Base-by-base conservation (phyloP, 2,329 filamentous ascomycete genomes). In the Mycosphaerella sp. region DNA sequence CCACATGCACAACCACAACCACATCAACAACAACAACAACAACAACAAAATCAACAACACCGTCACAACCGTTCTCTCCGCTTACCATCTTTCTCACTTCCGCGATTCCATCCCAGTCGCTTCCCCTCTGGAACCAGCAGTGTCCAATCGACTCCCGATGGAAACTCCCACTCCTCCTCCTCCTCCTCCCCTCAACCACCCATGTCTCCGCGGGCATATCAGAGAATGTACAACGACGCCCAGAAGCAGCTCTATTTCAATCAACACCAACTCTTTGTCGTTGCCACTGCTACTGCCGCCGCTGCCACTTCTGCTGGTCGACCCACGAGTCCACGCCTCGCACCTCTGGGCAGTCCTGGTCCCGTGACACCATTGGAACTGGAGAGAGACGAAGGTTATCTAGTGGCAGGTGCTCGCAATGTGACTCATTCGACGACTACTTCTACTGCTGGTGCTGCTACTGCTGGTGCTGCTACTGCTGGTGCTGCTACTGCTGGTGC, bases 281-380 rank as follows among this genome's bases (percentile, higher is more conserved):
- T 29, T 29, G 5, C 26, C 6, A 6, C 26, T 29, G 26, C 26
- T 29, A 7, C 26, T 29, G 26, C 26, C 6, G 26, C 26, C 5
- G 26, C 26, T 29, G 26, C 5, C 6, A 64, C 65, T 26, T 53
- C 60, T 26, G 54, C 54, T n/a, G 62, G 62, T 14, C 75, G 72
- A 59, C 76, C 77, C 1, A 69, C 65, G 23, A 77, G 75, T 63
- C 77, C 77, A 32, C 71, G 74, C 39, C 69, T 80, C 40, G 70
- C 69, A 23, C 77, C 77, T 23, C 64, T 77, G 21, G 76, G 74
- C 12, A 78, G 76, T 51, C 77, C 77, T 2, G 76, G 76, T 39
- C 75, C 75, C 6, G 76, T 79, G 39, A 80, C 77, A 23, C 77
- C 77, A n/a, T 64, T 80, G 45, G 74, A 75, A 59, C 71, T 80